Evolutionary conservation across 192 early-diverging fungal genomes (phyloP).

Genomic region (Backusella parvicylindrica): DNA sequence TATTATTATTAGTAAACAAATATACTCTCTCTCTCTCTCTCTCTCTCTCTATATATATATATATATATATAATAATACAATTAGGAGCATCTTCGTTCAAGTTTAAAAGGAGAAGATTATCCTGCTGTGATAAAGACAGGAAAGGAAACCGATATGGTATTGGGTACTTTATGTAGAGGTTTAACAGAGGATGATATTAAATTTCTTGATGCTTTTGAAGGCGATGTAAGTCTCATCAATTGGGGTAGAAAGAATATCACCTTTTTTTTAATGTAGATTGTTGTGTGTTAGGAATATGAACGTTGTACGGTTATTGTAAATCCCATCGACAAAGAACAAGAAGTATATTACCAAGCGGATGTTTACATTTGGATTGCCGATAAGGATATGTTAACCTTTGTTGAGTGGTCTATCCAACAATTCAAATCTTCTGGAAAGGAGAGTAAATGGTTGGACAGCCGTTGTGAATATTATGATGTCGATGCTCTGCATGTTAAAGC

Average conservation of each 20-base stretch:
- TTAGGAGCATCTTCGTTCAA: slow-evolving; percentile 1
- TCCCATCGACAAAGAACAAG: background rate
- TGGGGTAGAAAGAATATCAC: background rate
- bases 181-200: background rate
- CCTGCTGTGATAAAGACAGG: background rate
- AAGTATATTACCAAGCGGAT: background rate
- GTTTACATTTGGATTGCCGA: background rate
- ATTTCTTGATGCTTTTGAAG: slow-evolving; percentile 7
- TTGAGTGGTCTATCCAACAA: background rate
- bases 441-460: background rate
- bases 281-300: background rate
- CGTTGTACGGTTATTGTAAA: background rate
- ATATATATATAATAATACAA: background rate
- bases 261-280: background rate
- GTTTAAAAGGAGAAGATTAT: slow-evolving; percentile 3
- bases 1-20: background rate
- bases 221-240: background rate
- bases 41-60: too few relatives aligned
- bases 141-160: background rate
- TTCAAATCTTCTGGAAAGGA: background rate
- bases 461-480: slow-evolving; percentile 6
- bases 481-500: background rate
- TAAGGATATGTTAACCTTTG: background rate
- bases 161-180: background rate
- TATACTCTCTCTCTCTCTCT: too few relatives aligned